Conservation (phyloP, 2,329 filamentous ascomycete genomes). For the Aspergillus sp. region DNA sequence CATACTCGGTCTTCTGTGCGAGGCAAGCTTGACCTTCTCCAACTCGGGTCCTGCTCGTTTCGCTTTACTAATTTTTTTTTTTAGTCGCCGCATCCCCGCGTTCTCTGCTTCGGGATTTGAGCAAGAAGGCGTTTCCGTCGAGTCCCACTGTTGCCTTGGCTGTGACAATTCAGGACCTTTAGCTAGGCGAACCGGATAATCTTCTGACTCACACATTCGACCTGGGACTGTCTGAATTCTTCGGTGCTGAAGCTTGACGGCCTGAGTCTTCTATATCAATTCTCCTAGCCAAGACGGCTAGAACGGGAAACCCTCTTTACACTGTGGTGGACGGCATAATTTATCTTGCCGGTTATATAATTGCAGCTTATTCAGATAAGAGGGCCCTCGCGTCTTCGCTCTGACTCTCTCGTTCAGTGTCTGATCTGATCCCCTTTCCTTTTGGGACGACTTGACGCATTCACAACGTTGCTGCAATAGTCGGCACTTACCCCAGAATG, state of each 20-base stretch:
- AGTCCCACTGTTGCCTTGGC: not conserved
- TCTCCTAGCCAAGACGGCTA: not conserved
- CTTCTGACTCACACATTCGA: conserved; percentile 9
- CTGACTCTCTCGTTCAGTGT: not conserved
- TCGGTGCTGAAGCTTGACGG: not conserved
- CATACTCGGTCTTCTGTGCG: conserved; percentile 21
- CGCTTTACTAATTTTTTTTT: conserved; percentile 7
- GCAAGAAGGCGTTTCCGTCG: not conserved
- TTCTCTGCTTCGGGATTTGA: not conserved
- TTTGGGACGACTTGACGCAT: not conserved
- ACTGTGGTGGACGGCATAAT: not conserved
- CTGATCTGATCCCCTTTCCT: not conserved
- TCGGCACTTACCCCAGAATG: conserved; percentile 6
- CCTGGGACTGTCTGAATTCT: not conserved
- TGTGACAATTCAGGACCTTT: not conserved
- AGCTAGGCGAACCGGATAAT: not conserved
- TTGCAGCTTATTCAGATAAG: not conserved
- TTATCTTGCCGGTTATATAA: not conserved
- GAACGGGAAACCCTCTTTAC: not conserved
- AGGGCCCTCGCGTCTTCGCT: not conserved
- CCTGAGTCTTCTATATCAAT: not conserved
- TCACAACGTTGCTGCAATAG: not conserved
- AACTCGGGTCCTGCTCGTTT: conserved; percentile 10
- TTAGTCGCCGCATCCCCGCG: conserved; percentile 6
- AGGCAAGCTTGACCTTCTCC: conserved; percentile 2